Percentiles rank a stretch among this genome's conserved stretches.
These are phyloP conservation scores for Penicillium salamii DNA, from an alignment of 495 filamentous ascomycete genomes.

Conservation along the genomic window DNA sequence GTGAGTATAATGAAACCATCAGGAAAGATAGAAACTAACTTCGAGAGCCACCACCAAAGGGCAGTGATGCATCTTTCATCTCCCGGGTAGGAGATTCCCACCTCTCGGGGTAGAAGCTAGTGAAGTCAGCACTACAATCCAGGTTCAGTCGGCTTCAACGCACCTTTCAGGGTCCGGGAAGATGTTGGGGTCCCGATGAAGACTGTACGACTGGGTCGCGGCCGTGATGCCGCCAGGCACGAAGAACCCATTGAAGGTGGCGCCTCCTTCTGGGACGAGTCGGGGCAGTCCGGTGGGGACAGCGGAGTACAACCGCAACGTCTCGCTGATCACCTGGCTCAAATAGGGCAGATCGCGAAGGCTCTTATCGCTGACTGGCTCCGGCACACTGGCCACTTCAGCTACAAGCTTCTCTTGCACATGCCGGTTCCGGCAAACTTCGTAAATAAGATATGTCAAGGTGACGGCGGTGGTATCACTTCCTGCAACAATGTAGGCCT, in stretches of 20 bases:
- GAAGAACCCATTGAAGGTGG: constrained; percentile 22
- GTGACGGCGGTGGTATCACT: constrained; percentile 49
- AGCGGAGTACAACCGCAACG: constrained; percentile 52
- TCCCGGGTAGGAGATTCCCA: constrained; percentile 43
- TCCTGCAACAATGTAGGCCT: constrained; percentile 50
- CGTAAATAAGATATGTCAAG: constrained; percentile 40
- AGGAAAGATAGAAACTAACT: constrained; percentile 19
- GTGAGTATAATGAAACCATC: neutral
- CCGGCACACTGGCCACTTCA: constrained; percentile 37
- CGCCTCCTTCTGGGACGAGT: constrained; percentile 27
- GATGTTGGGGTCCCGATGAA: constrained; percentile 35
- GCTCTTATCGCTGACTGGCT: constrained; percentile 32
- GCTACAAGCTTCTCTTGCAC: constrained; percentile 37
- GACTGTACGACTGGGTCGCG: constrained; percentile 40
- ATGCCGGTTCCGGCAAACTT: constrained; percentile 26
- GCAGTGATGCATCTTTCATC: constrained; percentile 52
- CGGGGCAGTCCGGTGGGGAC: constrained; percentile 44
- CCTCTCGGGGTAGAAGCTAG: constrained; percentile 40
- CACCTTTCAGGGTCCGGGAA: constrained; percentile 30
- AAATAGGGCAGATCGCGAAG: constrained; percentile 40
- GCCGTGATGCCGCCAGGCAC: constrained; percentile 33
- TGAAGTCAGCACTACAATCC: neutral
- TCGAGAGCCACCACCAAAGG: constrained; percentile 52
- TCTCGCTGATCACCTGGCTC: constrained; percentile 43
- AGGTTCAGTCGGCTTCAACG: constrained; percentile 3